These are phyloP conservation scores for Solanum corneliomulleri DNA, from an alignment of 257 asterid genomes.

Conservation along the genomic window DNA sequence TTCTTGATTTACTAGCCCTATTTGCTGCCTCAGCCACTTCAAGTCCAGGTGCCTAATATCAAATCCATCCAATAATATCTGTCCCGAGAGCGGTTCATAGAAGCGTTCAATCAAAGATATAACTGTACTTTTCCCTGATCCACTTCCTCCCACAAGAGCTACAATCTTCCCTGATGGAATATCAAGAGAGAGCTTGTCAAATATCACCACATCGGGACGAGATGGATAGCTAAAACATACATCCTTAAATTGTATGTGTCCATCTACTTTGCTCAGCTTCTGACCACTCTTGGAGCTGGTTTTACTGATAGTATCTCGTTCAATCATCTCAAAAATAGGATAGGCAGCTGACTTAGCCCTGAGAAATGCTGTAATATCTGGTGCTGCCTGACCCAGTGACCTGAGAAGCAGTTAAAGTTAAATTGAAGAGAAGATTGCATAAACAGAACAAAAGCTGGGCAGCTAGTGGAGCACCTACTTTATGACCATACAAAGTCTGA, in stretches of 20 bases:
- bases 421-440: not conserved
- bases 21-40: slow-evolving; percentile 80
- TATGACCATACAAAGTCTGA: not conserved
- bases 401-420: slow-evolving; percentile 16
- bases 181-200: slow-evolving; percentile 53
- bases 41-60: slow-evolving; percentile 57
- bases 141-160: slow-evolving; percentile 97
- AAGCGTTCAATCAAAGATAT: slow-evolving; percentile 88
- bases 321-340: slow-evolving; percentile 92
- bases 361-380: slow-evolving; percentile 74
- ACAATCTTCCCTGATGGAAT: slow-evolving; percentile 84
- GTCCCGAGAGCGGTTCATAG: slow-evolving; percentile 68
- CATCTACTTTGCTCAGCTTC: slow-evolving; percentile 55
- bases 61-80: slow-evolving; percentile 53
- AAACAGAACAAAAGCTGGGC: not conserved
- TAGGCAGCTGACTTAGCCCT: slow-evolving; percentile 86
- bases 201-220: slow-evolving; percentile 67
- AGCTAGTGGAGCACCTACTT: not conserved
- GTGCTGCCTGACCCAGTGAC: slow-evolving; percentile 93
- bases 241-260: slow-evolving; percentile 68
- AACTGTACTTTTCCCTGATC: slow-evolving; percentile 95
- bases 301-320: slow-evolving; percentile 40
- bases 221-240: slow-evolving; percentile 77
- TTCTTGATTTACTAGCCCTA: slow-evolving; percentile 89
- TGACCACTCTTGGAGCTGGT: slow-evolving; percentile 36